Percentiles rank a stretch among this genome's conserved stretches.
Conservation (phyloP, 768 basidiomycete genomes). For the Russula brevipes region DNA sequence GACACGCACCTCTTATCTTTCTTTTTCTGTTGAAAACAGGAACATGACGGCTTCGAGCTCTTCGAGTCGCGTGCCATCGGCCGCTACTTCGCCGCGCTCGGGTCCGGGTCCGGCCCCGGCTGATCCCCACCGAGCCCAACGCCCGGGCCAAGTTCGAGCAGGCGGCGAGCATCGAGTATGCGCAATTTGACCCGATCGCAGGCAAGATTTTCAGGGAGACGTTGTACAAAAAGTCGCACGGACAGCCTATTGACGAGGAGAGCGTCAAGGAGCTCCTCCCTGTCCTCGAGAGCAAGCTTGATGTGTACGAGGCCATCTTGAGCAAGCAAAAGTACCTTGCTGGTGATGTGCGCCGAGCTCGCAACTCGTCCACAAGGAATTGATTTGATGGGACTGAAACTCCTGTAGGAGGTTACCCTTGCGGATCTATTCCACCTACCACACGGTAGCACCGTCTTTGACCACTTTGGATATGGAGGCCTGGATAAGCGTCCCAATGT, state of each 20-base stretch:
- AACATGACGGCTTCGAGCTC: conserved; percentile 30
- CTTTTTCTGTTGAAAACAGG: background rate
- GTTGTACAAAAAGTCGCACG: background rate
- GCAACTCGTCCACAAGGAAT: too few species aligned
- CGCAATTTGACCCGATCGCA: conserved; percentile 3
- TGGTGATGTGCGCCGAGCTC: conserved; percentile 5
- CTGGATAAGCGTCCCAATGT: conserved; percentile 10
- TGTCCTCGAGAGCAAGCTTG: background rate
- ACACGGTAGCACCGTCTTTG: background rate
- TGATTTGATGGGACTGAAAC: background rate
- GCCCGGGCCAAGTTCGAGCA: conserved; percentile 28
- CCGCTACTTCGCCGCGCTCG: conserved; percentile 27
- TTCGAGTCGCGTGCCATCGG: conserved; percentile 30
- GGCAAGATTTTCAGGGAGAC: background rate
- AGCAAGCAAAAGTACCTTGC: conserved; percentile 19
- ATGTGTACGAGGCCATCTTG: conserved; percentile 10
- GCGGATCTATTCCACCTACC: conserved; percentile 17
- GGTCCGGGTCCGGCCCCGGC: conserved; percentile 23
- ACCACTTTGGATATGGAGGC: background rate
- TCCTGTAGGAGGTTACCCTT: conserved; percentile 8
- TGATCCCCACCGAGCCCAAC: conserved; percentile 26
- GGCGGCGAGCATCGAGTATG: conserved; percentile 30
- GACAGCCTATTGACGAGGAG: background rate
- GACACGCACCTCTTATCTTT: too few species aligned
- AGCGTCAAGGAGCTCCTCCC: background rate